phyloP scores from a whole-genome alignment of 345 rosid genomes.

The Microcos paniculata region DNA sequence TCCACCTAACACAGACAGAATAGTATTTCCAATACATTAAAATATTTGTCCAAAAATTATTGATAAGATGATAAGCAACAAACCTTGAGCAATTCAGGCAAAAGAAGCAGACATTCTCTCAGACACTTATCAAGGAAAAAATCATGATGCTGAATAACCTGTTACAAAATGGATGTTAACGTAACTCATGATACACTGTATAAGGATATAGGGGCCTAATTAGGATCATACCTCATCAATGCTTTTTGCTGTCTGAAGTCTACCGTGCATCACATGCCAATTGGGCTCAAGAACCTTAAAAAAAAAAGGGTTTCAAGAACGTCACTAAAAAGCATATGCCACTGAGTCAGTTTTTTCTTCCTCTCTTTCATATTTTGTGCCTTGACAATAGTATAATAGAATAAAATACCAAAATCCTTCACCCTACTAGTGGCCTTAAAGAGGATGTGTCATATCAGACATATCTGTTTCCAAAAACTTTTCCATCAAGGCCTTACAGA shows the following conservation, averaged over 20 bases:
- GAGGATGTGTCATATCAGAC: not conserved
- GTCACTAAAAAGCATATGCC: conserved; percentile 8
- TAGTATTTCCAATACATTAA: not conserved
- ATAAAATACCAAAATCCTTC: not conserved
- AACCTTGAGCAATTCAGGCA: conserved; percentile 90
- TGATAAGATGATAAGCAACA: conserved; percentile 18
- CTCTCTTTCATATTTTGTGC: not conserved
- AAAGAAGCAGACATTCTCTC: conserved; percentile 94
- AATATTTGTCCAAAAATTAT: not conserved
- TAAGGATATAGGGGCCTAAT: not conserved
- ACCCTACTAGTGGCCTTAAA: not conserved
- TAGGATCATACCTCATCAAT: conserved; percentile 71
- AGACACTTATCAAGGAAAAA: conserved; percentile 91
- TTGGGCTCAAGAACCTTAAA: conserved; percentile 96
- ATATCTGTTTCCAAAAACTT: not conserved
- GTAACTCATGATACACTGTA: not conserved
- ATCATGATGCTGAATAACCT: conserved; percentile 89
- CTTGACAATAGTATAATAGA: not conserved
- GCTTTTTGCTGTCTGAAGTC: conserved; percentile 76
- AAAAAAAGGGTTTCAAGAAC: not conserved
- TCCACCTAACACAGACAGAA: not conserved
- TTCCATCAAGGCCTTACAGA: not conserved
- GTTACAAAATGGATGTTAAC: conserved; percentile 29
- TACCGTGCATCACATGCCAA: conserved; percentile 86
- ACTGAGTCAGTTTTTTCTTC: not conserved